Base-by-base conservation (phyloP, 116 monocot species). In the Iris pallida region DNA sequence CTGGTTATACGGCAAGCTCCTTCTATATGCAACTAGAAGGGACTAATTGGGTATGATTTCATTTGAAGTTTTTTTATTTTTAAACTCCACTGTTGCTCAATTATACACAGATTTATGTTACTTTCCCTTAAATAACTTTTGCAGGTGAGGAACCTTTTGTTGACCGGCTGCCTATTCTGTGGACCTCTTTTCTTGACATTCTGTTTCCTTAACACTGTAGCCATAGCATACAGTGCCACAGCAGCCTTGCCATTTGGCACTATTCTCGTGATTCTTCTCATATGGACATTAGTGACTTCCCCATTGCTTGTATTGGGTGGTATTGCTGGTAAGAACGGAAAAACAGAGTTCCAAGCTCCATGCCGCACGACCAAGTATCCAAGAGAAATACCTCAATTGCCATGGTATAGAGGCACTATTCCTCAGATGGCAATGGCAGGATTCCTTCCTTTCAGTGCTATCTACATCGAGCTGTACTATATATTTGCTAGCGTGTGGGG, bases 401-500 rank as follows among this genome's bases (percentile, higher is more conserved):
- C 86, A 20, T 86, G 86, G 86, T 86, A 74, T 56, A 58, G 86
- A 64, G 75, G 81, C 47, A 68, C 85, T 1, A 52, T 81, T 56
- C 78, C 78, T 17, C 82, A 83, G 65, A 83, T 83, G 78, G 78
- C 82, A 46, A 83, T 78, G 82, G 82, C 82, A 17, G 82, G 78
- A 4, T 78, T 83, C 63, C 78, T 83, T 66, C 82, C 82, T 6
- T 83, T 83, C 14, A 83, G 82, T 70, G 82, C 82, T 16, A 83
- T 83, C 41, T 83, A 78, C 56, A 75, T 87, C 18, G 87, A 87
- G 71, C 78, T 87, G 11, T 87, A 87, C 62, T 87, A 87, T 80
- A 87, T 87, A 66, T 87, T 87, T 72, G 83, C 80, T 67, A 83
- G 87, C 57, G 74, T 83, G 15, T 87, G 87, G 87, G 87, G 87